Percentiles rank a stretch among this genome's conserved stretches.
Conservation (phyloP, 768 basidiomycete species). For the Boletus speciosus region DNA sequence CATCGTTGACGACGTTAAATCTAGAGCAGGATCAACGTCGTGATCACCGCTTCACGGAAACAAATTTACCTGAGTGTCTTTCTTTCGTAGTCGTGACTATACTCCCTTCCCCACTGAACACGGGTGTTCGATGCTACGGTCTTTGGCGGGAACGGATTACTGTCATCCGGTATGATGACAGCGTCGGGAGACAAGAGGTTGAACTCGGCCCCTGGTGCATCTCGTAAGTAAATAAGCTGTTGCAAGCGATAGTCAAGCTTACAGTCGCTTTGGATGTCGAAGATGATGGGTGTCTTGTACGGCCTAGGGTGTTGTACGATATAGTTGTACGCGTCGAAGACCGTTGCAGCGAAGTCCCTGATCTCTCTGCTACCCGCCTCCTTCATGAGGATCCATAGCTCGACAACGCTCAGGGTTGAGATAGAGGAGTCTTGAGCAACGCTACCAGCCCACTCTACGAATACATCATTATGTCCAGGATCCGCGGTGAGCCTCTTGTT, state of each 20-base stretch:
- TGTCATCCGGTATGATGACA: background rate
- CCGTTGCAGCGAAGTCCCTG: too few relatives aligned
- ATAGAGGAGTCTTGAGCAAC: too few relatives aligned
- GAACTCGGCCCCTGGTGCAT: slow-evolving; percentile 5
- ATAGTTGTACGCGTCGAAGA: too few relatives aligned
- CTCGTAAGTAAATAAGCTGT: too few relatives aligned
- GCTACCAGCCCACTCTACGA: too few relatives aligned
- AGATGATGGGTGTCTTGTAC: too few relatives aligned
- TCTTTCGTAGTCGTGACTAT: background rate
- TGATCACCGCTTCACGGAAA: background rate
- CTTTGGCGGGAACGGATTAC: background rate
- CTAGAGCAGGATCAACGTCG: background rate
- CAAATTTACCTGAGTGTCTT: slow-evolving; percentile 4
- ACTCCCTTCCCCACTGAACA: slow-evolving; percentile 9
- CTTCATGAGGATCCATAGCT: too few relatives aligned
- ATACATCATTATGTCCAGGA: too few relatives aligned
- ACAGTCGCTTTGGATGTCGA: slow-evolving; percentile 9
- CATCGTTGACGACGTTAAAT: slow-evolving; percentile 7
- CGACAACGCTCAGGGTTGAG: too few relatives aligned
- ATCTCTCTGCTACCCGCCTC: too few relatives aligned
- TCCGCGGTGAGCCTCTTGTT: too few relatives aligned
- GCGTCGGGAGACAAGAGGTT: slow-evolving; percentile 8
- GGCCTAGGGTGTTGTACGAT: too few relatives aligned
- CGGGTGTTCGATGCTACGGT: slow-evolving; percentile 6
- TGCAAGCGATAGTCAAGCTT: background rate